Evolutionary conservation across 169 alveolate species (phyloP), one percentile per base, ranked within the genome.

Genomic region (Eimeria brunetti): DNA sequence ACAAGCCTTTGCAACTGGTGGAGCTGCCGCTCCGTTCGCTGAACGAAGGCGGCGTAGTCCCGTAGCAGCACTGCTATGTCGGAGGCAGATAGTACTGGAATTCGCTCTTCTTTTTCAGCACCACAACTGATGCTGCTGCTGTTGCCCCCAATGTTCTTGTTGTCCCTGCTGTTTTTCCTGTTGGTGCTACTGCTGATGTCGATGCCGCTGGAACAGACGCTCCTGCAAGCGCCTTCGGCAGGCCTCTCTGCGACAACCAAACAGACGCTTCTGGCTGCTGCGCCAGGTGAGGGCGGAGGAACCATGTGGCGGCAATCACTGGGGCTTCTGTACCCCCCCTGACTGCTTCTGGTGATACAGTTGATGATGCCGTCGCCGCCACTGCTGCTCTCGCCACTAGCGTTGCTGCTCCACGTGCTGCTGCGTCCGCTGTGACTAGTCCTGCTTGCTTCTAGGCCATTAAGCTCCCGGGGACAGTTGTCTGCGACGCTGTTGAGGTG

Each of bases 21-120:
- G 73, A 81, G 38, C 71, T 81, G 89, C 69, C 89, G 89, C 69
- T 81, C 89, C 5, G 89, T 81, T 27, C 71, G 89, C 46, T 81
- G 89, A 16, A 81, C 71, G 36, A 81, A 81, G 33, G 73, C 44
- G n/a, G 89, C 89, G 33, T 81, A 81, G 89, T 81, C 89, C 51
- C 89, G 89, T 49, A 81, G 89, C 60, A 81, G 51, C 69, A 81
- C 24, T 51, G 89, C 71, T 24, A 81, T 81, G 38, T 81, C 89
- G 30, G 89, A 30, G 38, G 89, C 67, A 30, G 89, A 49, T 6
- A 51, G 60, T 81, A 56, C 7, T 44, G 89, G 73, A 30, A 49
- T 53, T 41, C 8, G 44, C 24, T n/a, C 51, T 0, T 81, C 20
- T 30, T n/a, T 30, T 51, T 46, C 67, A 49, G 73, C 41, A 36